These are phyloP conservation scores for Vigna mungo DNA, from an alignment of 306 rosid species.

Conservation along the genomic window DNA sequence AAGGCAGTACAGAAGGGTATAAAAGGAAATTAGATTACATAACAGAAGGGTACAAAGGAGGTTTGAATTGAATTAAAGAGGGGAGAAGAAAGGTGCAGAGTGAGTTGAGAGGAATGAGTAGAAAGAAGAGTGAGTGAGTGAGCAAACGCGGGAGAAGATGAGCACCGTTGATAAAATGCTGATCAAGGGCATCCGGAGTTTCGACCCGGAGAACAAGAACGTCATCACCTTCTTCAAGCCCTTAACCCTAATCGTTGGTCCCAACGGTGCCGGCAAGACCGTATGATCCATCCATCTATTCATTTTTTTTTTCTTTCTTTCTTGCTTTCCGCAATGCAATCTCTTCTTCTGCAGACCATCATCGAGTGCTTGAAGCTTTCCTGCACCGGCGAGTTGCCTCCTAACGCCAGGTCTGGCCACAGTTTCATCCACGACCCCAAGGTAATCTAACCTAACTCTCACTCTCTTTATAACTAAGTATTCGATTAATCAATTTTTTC, in stretches of 20 bases:
- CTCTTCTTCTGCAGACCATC: constrained; percentile 50
- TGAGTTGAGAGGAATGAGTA: neutral
- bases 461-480: neutral
- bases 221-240: constrained; percentile 98
- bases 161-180: constrained; percentile 97
- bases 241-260: constrained; percentile 94
- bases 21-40: no score
- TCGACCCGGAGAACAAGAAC: constrained; percentile 94
- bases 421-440: constrained; percentile 98
- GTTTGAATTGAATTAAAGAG: neutral
- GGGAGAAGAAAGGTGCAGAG: neutral
- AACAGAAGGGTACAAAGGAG: no score
- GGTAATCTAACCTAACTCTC: constrained; percentile 35
- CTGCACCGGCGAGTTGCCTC: constrained; percentile 96
- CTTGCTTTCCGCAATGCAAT: neutral
- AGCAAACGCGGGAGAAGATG: constrained; percentile 44
- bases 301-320: neutral
- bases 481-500: neutral
- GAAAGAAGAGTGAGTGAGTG: neutral
- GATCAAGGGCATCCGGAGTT: constrained; percentile 94
- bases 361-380: constrained; percentile 98
- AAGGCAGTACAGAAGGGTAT: no score
- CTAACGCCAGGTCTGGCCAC: constrained; percentile 96
- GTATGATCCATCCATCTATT: neutral
- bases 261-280: constrained; percentile 96